Conservation (phyloP, 2,329 filamentous ascomycete species). For the Stagonosporopsis cucurbitacearum region DNA sequence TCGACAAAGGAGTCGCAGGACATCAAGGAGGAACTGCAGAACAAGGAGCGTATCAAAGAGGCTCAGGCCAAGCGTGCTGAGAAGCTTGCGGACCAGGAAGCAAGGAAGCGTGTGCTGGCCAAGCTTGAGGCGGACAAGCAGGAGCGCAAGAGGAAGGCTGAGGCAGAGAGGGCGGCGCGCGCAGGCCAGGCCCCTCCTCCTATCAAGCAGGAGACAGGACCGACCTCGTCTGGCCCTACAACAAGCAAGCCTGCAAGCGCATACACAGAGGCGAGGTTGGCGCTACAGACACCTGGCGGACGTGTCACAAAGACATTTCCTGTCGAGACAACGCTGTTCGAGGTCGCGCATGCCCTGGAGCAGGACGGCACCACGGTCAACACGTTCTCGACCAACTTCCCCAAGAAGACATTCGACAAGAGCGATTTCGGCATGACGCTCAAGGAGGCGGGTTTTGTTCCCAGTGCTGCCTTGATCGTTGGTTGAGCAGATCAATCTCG, state of each 20-base stretch:
- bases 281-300: conserved; percentile 77
- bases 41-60: conserved; percentile 91
- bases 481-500: conserved; percentile 32
- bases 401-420: conserved; percentile 75
- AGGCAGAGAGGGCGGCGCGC: conserved; percentile 83
- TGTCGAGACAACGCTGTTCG: conserved; percentile 89
- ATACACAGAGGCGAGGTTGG: conserved; percentile 80
- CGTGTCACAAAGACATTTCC: conserved; percentile 87
- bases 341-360: conserved; percentile 78
- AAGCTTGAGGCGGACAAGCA: conserved; percentile 96
- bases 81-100: conserved; percentile 83
- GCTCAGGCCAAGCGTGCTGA: conserved; percentile 85
- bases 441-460: conserved; percentile 88
- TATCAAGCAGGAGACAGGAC: conserved; percentile 54
- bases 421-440: conserved; percentile 86
- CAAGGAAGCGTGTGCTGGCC: conserved; percentile 86
- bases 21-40: conserved; percentile 83
- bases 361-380: conserved; percentile 74
- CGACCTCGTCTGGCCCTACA: conserved; percentile 56
- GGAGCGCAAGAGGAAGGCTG: conserved; percentile 82
- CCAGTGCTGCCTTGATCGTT: conserved; percentile 87
- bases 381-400: conserved; percentile 86
- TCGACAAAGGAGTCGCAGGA: conserved; percentile 88
- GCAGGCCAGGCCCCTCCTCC: conserved; percentile 69
- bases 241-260: conserved; percentile 69